phyloP scores from a whole-genome alignment of 768 basidiomycete genomes.

The Heimioporus sp. region DNA sequence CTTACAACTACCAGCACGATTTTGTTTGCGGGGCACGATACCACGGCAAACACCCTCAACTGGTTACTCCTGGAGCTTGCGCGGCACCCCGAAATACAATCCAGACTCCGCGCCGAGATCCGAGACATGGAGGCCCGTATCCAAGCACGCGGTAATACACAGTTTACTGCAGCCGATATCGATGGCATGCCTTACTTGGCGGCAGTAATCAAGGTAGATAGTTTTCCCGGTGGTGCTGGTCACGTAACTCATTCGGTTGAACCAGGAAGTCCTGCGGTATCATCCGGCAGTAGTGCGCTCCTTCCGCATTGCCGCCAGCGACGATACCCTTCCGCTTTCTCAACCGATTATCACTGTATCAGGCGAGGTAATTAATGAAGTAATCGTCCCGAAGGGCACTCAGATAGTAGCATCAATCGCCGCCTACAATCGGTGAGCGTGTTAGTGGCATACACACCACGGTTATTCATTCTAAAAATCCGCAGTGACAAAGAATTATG shows the following conservation, averaged over 20 bases:
- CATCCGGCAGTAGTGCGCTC: constrained; percentile 51
- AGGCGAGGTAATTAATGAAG: constrained; percentile 41
- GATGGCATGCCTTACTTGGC: constrained; percentile 46
- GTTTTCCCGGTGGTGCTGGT: background rate
- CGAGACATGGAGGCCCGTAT: background rate
- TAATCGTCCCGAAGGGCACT: constrained; percentile 31
- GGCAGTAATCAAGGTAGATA: constrained; percentile 30
- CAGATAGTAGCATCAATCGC: constrained; percentile 45
- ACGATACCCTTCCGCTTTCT: constrained; percentile 38
- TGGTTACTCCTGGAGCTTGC: constrained; percentile 48
- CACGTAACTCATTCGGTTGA: background rate
- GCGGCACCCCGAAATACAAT: constrained; percentile 54
- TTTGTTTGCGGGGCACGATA: constrained; percentile 46
- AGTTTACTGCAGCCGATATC: constrained; percentile 38
- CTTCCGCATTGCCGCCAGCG: constrained; percentile 46
- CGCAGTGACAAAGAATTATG: constrained; percentile 19
- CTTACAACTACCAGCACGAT: constrained; percentile 35
- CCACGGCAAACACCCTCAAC: constrained; percentile 50
- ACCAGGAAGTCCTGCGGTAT: constrained; percentile 39
- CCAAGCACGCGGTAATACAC: background rate
- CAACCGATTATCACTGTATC: background rate
- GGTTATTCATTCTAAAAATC: background rate
- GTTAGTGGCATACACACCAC: background rate
- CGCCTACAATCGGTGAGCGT: constrained; percentile 18
- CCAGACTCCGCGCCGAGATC: constrained; percentile 46